phyloP scores from a whole-genome alignment of 345 rosid species.

The Angophora floribunda region DNA sequence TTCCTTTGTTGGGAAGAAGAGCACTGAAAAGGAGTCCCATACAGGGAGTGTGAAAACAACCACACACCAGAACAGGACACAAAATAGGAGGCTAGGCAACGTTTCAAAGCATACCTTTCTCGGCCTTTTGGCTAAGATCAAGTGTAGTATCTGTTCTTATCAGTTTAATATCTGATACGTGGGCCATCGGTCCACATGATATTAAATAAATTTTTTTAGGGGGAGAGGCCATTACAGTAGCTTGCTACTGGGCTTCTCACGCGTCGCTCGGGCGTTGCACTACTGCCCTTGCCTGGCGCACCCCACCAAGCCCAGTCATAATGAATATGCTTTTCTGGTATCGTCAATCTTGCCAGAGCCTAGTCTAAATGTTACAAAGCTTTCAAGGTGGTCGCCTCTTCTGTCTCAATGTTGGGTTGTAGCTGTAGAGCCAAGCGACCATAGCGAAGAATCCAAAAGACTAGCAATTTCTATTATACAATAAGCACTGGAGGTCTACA shows the following conservation, averaged over 20 bases:
- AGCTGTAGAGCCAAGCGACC: no score
- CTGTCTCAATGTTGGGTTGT: no score
- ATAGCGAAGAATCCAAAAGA: no score
- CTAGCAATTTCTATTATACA: neutral
- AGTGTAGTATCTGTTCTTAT: constrained; percentile 58
- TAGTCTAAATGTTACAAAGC: no score
- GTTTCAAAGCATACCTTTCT: constrained; percentile 28
- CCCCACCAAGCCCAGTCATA: neutral
- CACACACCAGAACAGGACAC: neutral
- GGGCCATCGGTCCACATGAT: constrained; percentile 26
- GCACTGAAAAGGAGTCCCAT: neutral
- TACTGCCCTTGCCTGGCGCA: neutral
- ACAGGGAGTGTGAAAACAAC: neutral
- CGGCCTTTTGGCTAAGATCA: constrained; percentile 69
- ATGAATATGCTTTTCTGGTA: neutral
- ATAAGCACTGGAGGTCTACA: no score
- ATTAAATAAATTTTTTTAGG: constrained; percentile 19
- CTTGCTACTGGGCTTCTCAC: neutral
- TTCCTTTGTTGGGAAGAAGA: neutral
- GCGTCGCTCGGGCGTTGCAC: neutral
- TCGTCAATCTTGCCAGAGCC: no score
- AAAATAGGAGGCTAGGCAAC: neutral
- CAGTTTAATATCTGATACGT: constrained; percentile 52
- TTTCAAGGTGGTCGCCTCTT: no score
- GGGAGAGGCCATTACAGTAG: neutral